Percentiles rank a stretch among this genome's conserved stretches.
phyloP scores from a whole-genome alignment of 1,284 basidiomycete genomes.

The Sanguinoderma infundibulare region DNA sequence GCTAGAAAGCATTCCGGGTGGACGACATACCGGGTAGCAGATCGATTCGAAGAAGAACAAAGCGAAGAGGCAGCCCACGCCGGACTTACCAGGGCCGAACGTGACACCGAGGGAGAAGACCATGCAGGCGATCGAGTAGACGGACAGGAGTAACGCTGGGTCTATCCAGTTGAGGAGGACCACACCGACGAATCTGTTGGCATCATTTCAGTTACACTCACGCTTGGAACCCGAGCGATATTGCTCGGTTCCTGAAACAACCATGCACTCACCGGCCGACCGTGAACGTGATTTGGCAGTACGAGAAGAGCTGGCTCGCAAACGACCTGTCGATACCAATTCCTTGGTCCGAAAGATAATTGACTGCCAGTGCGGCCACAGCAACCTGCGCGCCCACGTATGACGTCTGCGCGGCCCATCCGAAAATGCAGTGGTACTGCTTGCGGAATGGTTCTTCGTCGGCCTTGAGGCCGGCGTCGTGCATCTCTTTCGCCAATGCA shows the following conservation, averaged over 20 bases:
- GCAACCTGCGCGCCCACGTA: conserved; percentile 81
- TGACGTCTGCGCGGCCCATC: conserved; percentile 70
- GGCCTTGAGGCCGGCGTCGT: conserved; percentile 44
- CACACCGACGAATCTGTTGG: conserved; percentile 62
- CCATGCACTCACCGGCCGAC: conserved; percentile 54
- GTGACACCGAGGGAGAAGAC: conserved; percentile 60
- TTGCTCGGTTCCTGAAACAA: not conserved
- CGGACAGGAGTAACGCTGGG: conserved; percentile 63
- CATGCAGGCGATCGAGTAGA: conserved; percentile 57
- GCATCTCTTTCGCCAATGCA: conserved; percentile 56
- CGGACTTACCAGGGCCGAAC: conserved; percentile 55
- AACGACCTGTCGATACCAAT: conserved; percentile 55
- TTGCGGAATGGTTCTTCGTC: conserved; percentile 68
- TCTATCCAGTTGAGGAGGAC: conserved; percentile 66
- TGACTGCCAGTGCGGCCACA: conserved; percentile 75
- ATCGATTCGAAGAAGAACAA: conserved; percentile 83
- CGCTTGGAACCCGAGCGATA: not conserved
- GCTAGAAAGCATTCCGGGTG: conserved; percentile 8
- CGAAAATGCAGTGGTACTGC: conserved; percentile 75
- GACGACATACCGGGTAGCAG: conserved; percentile 59
- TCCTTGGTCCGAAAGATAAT: conserved; percentile 69
- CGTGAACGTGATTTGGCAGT: conserved; percentile 77
- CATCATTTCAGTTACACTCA: not conserved
- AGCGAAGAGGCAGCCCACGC: conserved; percentile 66
- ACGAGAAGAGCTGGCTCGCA: conserved; percentile 71